These are phyloP conservation scores for Micractinium sp. DNA, from an alignment of 139 green algal genomes.

Conservation along the genomic window DNA sequence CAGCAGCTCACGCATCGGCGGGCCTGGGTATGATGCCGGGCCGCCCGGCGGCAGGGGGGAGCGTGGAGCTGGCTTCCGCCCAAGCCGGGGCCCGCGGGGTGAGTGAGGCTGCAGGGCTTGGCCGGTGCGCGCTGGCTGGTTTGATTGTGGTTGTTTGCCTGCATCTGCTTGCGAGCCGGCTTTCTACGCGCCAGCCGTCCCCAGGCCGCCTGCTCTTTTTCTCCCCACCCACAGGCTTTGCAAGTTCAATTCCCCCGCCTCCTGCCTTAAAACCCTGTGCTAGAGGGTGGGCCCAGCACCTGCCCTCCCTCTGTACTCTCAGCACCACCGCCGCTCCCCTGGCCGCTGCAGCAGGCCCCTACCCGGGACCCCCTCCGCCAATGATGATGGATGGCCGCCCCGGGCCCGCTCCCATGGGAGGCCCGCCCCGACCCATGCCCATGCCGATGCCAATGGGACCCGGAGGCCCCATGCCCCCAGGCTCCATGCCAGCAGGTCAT, in stretches of 20 bases:
- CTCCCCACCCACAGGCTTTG: no score
- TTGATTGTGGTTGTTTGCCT: not conserved
- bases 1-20: not conserved
- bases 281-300: no score
- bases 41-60: not conserved
- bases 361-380: not conserved
- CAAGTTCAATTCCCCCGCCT: no score
- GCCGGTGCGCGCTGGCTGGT: no score
- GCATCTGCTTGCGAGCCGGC: not conserved
- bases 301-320: no score
- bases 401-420: not conserved
- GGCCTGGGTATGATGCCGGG: not conserved
- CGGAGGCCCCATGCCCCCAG: not conserved
- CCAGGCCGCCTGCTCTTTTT: not conserved
- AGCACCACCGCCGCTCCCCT: not conserved
- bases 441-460: no score
- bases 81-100: not conserved
- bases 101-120: not conserved
- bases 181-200: not conserved
- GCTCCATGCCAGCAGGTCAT: not conserved
- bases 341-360: not conserved
- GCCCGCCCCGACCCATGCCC: constrained; percentile 12
- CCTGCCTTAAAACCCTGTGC: no score
- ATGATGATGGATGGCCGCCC: not conserved
- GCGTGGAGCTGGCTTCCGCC: not conserved